Evolutionary conservation across 2,329 filamentous ascomycete genomes (phyloP).

Genomic region (Trichoderma gracile): DNA sequence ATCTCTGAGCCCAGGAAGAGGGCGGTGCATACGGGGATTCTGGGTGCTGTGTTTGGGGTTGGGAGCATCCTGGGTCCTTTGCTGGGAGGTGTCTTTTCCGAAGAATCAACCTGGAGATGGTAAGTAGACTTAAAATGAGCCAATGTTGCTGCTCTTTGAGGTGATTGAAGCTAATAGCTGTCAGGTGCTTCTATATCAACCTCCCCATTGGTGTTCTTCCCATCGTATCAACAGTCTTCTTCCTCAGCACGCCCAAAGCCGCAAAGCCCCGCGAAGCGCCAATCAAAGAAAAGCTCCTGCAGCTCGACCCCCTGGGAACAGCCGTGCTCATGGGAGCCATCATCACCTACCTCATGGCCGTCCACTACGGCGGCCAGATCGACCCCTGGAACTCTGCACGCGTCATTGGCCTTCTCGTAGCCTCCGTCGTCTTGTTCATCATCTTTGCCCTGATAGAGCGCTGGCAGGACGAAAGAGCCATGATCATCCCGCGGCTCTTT

Average conservation of each 20-base stretch:
- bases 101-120: slow-evolving; percentile 35
- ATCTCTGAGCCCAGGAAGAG: slow-evolving; percentile 32
- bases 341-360: slow-evolving; percentile 48
- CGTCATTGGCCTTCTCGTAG: slow-evolving; percentile 43
- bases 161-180: not conserved
- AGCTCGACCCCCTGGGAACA: slow-evolving; percentile 40
- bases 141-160: too few species aligned
- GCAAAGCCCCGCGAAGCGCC: slow-evolving; percentile 36
- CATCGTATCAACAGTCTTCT: slow-evolving; percentile 32
- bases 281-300: slow-evolving; percentile 42
- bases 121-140: slow-evolving; percentile 1
- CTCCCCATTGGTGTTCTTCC: slow-evolving; percentile 33
- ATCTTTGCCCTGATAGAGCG: slow-evolving; percentile 39
- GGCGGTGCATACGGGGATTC: slow-evolving; percentile 31
- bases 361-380: slow-evolving; percentile 47
- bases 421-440: slow-evolving; percentile 35
- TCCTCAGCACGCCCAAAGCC: slow-evolving; percentile 38
- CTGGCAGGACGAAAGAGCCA: slow-evolving; percentile 44
- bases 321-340: slow-evolving; percentile 36
- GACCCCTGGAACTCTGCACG: slow-evolving; percentile 40
- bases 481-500: slow-evolving; percentile 39
- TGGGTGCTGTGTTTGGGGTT: slow-evolving; percentile 32
- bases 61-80: slow-evolving; percentile 33
- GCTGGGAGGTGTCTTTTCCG: slow-evolving; percentile 34
- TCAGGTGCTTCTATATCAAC: slow-evolving; percentile 35